Conservation (phyloP, 495 filamentous ascomycete species). For the Penicillium paradoxum region DNA sequence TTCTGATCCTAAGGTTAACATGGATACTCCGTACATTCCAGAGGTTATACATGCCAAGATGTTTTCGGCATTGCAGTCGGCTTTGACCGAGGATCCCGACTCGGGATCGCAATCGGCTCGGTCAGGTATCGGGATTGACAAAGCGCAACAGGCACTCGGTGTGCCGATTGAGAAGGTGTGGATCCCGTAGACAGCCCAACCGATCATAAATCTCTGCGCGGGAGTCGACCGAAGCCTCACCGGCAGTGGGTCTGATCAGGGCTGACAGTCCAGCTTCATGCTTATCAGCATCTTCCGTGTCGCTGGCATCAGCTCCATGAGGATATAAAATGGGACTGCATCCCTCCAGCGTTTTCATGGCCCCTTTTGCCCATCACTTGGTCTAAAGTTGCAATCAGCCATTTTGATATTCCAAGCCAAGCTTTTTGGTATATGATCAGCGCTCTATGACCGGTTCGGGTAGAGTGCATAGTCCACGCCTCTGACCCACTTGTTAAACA, state of each 20-base stretch:
- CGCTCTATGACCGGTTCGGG: conserved; percentile 13
- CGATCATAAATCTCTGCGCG: conserved; percentile 21
- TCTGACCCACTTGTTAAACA: conserved; percentile 20
- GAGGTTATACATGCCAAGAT: not conserved
- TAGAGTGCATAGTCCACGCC: conserved; percentile 12
- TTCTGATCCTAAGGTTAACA: not conserved
- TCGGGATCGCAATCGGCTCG: conserved; percentile 11
- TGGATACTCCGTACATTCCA: not conserved
- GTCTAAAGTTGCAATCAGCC: not conserved
- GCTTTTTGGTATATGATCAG: conserved; percentile 16
- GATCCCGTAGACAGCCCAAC: conserved; percentile 9
- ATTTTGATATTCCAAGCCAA: not conserved
- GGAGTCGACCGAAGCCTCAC: conserved; percentile 22
- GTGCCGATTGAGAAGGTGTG: conserved; percentile 25
- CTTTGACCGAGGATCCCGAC: conserved; percentile 16
- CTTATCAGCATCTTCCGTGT: conserved; percentile 13
- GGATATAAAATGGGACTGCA: conserved; percentile 11
- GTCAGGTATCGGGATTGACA: conserved; percentile 16
- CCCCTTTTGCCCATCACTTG: not conserved
- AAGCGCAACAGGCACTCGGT: conserved; percentile 17
- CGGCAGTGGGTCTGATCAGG: conserved; percentile 16
- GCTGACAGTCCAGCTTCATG: not conserved
- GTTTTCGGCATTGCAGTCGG: not conserved
- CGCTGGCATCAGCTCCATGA: not conserved
- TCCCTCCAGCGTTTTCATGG: not conserved